Evolutionary conservation across 164 flowering plant genomes (phyloP).

Genomic region (Magnolia sinica): DNA sequence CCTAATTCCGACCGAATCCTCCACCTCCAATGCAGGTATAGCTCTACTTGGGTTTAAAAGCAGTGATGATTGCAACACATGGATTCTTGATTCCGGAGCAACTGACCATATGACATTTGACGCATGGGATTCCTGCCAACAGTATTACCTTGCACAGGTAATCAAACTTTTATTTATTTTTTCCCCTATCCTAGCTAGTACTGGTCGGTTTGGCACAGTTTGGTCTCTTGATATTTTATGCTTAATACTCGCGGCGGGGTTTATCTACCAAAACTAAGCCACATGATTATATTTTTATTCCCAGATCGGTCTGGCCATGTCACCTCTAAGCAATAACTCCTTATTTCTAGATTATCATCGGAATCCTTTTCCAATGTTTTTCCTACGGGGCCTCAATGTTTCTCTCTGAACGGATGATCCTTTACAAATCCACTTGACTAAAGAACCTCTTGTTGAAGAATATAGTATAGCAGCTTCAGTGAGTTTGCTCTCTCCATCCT

Average conservation of each 20-base stretch:
- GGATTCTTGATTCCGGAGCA: too few relatives aligned
- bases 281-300: constrained; percentile 9
- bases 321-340: constrained; percentile 97
- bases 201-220: too few relatives aligned
- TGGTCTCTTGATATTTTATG: background rate
- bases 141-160: constrained; percentile 92
- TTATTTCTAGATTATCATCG: constrained; percentile 85
- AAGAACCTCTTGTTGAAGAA: constrained; percentile 96
- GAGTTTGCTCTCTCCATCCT: constrained; percentile 26
- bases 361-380: constrained; percentile 86
- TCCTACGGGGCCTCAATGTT: constrained; percentile 88
- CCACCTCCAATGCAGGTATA: too few relatives aligned
- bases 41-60: too few relatives aligned
- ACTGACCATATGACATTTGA: too few relatives aligned
- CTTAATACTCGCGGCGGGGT: background rate
- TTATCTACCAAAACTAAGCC: constrained; percentile 1
- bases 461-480: constrained; percentile 99
- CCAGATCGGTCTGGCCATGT: constrained; percentile 97
- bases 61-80: too few relatives aligned
- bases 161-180: background rate
- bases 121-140: too few relatives aligned
- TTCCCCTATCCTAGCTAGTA: background rate
- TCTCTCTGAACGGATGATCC: constrained; percentile 99
- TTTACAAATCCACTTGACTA: constrained; percentile 92
- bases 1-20: too few relatives aligned